phyloP scores from a whole-genome alignment of 148 eudicot species.

The Amaranthus palmeri region DNA sequence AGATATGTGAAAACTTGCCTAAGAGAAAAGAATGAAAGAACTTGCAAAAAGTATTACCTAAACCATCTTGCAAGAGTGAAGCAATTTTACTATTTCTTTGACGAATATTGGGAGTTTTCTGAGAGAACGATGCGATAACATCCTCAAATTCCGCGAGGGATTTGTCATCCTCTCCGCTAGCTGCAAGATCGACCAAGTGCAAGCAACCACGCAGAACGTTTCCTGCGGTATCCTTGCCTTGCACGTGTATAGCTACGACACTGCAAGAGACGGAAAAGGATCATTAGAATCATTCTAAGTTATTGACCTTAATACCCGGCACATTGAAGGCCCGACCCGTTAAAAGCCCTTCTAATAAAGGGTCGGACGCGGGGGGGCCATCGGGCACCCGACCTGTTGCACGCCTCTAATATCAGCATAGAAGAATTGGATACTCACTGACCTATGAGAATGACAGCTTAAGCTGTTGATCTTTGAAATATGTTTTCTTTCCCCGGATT shows the following conservation, averaged over 20 bases:
- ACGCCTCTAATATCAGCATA: too few species aligned
- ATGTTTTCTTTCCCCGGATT: constrained; percentile 55
- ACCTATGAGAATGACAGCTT: constrained; percentile 82
- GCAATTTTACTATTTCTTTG: constrained; percentile 86
- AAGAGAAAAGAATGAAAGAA: neutral
- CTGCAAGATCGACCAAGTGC: constrained; percentile 89
- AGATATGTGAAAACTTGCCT: neutral
- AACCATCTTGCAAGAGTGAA: constrained; percentile 67
- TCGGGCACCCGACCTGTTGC: too few species aligned
- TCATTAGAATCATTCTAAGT: neutral
- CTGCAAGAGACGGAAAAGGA: constrained; percentile 31
- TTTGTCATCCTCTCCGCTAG: constrained; percentile 58
- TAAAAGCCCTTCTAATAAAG: too few species aligned
- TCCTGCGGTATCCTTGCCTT: constrained; percentile 76
- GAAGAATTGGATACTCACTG: neutral
- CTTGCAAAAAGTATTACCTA: constrained; percentile 44
- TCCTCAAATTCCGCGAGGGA: constrained; percentile 87
- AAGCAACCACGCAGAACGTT: constrained; percentile 56
- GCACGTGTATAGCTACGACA: constrained; percentile 64
- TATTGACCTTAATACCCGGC: too few species aligned
- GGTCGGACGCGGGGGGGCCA: too few species aligned
- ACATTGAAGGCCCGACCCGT: too few species aligned
- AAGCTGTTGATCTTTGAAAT: constrained; percentile 40
- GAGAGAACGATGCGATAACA: constrained; percentile 78
- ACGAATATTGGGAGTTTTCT: constrained; percentile 64